Percentiles rank a stretch among this genome's conserved stretches.
Conservation (phyloP, 208 protist genomes). For the Trypanosoma melophagium region DNA sequence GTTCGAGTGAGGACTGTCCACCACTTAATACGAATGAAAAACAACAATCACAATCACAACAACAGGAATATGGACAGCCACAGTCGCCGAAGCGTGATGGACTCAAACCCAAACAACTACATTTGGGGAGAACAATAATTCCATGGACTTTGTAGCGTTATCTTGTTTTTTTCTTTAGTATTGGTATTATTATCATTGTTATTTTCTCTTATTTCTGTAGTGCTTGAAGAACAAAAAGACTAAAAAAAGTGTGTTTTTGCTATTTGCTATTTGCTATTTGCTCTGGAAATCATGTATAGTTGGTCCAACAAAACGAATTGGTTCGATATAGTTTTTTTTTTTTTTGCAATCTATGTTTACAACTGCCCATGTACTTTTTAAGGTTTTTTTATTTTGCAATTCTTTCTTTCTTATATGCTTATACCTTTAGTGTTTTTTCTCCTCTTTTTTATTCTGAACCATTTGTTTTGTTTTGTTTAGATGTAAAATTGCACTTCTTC, state of each 20-base stretch:
- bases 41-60: conserved; percentile 2
- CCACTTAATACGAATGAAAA: background rate
- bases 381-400: background rate
- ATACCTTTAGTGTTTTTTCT: conserved; percentile 21
- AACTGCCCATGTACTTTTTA: conserved; percentile 13
- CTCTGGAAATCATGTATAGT: too few relatives aligned
- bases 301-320: too few relatives aligned
- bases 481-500: conserved; percentile 24
- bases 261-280: too few relatives aligned
- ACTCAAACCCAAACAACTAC: conserved; percentile 28
- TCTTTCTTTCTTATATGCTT: conserved; percentile 23
- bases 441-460: conserved; percentile 2
- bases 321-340: background rate
- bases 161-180: conserved; percentile 13
- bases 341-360: conserved; percentile 7
- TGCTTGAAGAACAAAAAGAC: too few relatives aligned
- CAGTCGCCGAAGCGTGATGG: conserved; percentile 14
- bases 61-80: background rate
- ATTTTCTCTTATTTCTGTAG: too few relatives aligned
- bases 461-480: too few relatives aligned
- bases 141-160: conserved; percentile 37
- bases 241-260: too few relatives aligned
- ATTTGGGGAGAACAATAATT: conserved; percentile 37
- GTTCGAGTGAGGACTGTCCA: background rate
- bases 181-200: conserved; percentile 1